Base-by-base conservation (phyloP, 257 asterid genomes). In the Fraxinus americana region DNA sequence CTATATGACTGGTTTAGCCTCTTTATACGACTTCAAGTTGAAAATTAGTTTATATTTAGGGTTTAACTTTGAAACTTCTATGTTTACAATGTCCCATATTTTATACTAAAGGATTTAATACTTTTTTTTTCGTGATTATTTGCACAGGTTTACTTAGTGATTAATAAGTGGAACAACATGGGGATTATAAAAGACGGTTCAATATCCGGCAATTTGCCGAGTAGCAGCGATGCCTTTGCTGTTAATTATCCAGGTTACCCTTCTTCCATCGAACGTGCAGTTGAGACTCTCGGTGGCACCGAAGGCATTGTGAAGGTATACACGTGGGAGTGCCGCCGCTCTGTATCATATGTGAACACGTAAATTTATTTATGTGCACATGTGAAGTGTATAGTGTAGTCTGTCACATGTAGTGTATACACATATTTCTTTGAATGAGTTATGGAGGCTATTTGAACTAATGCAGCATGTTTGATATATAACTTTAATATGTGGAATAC, bases 201-300 rank as follows among this genome's bases (percentile, higher is more conserved):
- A 14, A 85, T 93, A 67, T 89, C 94, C 8, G 99, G 99, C 32
- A 80, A 67, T 52, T 78, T 93, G 32, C 96, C 96, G 0, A 83
- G 80, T 67, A 81, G 70, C 82, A 76, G 81, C 9, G 76, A 85
- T 19, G 87, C 78, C 61, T 95, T 95, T 82, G 89, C 87, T 34
- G 92, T 93, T 80, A 88, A 91, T 85, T 93, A 93, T 82, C 99
- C 99, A 6, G 99, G 96, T 72, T 95, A 95, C 72, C 92, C 99
- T 85, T 90, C 98, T 78, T 92, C 99, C 13, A 80, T 82, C 4
- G 87, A 84, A 75, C 96, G 97, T 0, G 99, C 98, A 21, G 81
- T 93, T 32, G 93, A 95, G 84, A 90, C 97, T 78, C 91, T 95
- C 14, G 99, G 98, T 5, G 99, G 99, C 71, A 65, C 71, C 34